phyloP scores from a whole-genome alignment of 305 asterid species.

The Rubia occidens region DNA sequence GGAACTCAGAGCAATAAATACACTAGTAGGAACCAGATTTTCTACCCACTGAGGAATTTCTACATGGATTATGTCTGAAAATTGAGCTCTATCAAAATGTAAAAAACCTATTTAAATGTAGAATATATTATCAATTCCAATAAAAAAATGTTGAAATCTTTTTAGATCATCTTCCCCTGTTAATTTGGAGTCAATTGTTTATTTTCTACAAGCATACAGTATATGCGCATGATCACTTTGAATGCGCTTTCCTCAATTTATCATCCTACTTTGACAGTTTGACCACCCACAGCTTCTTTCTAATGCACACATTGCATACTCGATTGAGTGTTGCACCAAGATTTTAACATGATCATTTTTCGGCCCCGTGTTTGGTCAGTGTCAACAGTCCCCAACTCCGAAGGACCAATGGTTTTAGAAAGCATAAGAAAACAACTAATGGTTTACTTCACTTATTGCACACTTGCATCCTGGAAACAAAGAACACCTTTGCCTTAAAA shows the following conservation, averaged over 20 bases:
- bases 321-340: neutral
- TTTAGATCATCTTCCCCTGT: neutral
- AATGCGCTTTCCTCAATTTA: neutral
- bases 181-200: neutral
- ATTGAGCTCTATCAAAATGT: neutral
- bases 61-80: neutral
- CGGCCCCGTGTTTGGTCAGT: neutral
- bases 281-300: neutral
- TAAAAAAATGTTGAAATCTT: neutral
- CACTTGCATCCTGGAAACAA: neutral
- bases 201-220: neutral
- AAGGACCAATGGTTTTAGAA: neutral
- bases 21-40: neutral
- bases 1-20: neutral
- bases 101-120: neutral
- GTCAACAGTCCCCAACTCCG: neutral
- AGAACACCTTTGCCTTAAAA: too few relatives aligned
- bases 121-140: neutral
- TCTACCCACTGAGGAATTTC: neutral
- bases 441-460: neutral
- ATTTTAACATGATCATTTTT: neutral
- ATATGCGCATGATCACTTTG: neutral
- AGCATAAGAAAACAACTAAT: neutral
- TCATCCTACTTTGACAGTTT: neutral
- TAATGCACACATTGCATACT: neutral